A percentile compares a stretch with the other conserved stretches of the same genome.
Evolutionary conservation across 164 flowering plant species (phyloP).

Genomic region (Litsea cubeba): DNA sequence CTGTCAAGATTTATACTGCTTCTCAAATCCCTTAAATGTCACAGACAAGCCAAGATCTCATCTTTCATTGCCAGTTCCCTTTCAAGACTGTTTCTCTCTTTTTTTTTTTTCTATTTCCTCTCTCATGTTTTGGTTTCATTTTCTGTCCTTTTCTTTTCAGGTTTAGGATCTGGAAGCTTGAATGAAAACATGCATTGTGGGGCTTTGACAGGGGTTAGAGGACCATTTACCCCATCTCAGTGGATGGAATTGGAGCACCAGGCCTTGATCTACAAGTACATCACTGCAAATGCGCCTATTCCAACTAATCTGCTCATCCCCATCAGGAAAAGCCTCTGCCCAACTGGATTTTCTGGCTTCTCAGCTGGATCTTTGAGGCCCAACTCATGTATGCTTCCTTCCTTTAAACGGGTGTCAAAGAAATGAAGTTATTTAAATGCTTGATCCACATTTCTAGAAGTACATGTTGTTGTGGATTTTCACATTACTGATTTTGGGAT

Average conservation of each 20-base stretch:
- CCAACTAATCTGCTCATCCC: conserved; percentile 75
- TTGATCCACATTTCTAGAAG: neutral
- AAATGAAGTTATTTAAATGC: neutral
- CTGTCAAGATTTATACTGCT: conserved; percentile 4
- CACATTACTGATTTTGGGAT: neutral
- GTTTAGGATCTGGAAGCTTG: conserved; percentile 44
- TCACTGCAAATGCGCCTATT: conserved; percentile 63
- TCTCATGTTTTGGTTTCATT: neutral
- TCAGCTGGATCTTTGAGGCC: conserved; percentile 49
- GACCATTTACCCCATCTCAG: conserved; percentile 80
- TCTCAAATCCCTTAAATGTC: conserved; percentile 20
- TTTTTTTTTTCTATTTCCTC: neutral
- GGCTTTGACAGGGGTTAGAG: conserved; percentile 48
- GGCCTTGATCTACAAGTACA: conserved; percentile 83
- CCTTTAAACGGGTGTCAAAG: neutral
- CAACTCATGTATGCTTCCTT: conserved; percentile 44
- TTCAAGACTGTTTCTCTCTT: neutral
- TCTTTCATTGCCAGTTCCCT: conserved; percentile 1
- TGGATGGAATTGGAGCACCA: conserved; percentile 94
- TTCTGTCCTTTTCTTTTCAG: conserved; percentile 15
- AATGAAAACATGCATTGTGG: conserved; percentile 42
- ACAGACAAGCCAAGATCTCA: conserved; percentile 5
- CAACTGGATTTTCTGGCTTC: conserved; percentile 46
- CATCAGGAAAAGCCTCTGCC: conserved; percentile 56
- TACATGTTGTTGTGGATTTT: neutral